Conservation (phyloP, 768 basidiomycete species). For the Fibroporia radiculosa region DNA sequence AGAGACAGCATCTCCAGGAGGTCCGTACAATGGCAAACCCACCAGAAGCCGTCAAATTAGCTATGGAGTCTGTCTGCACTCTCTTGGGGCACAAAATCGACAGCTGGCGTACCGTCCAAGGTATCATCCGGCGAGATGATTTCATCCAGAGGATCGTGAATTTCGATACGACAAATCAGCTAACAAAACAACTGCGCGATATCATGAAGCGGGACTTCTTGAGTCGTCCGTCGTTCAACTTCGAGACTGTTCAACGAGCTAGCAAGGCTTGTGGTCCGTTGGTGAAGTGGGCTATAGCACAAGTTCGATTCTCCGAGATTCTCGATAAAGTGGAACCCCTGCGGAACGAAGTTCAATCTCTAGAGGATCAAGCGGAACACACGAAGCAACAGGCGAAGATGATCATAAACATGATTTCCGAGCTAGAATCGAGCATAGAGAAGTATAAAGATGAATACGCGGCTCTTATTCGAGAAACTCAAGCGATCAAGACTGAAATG, state of each 20-base stretch:
- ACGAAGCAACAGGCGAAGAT: constrained; percentile 89
- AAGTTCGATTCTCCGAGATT: constrained; percentile 95
- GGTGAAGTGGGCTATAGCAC: constrained; percentile 97
- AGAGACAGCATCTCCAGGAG: constrained; percentile 91
- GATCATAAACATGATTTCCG: constrained; percentile 87
- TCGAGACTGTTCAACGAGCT: constrained; percentile 90
- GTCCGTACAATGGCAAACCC: constrained; percentile 98
- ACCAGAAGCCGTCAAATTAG: constrained; percentile 93
- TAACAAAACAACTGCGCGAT: constrained; percentile 86
- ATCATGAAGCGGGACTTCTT: constrained; percentile 91
- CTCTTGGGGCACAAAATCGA: constrained; percentile 96
- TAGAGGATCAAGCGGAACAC: constrained; percentile 89
- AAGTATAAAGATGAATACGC: constrained; percentile 98
- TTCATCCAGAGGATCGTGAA: constrained; percentile 95
- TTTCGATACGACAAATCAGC: constrained; percentile 86
- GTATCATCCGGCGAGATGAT: constrained; percentile 92
- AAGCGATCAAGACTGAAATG: constrained; percentile 97
- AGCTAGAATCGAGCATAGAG: constrained; percentile 87
- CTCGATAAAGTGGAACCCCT: constrained; percentile 95
- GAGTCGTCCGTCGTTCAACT: constrained; percentile 85
- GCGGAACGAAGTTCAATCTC: constrained; percentile 88
- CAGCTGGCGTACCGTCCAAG: constrained; percentile 92
- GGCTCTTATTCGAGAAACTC: constrained; percentile 90
- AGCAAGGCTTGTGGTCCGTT: constrained; percentile 97
- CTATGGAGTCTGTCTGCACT: constrained; percentile 98